Percentiles rank a stretch among this genome's conserved stretches.
phyloP scores from a whole-genome alignment of 1,284 basidiomycete species.

The Malassezia sp. region DNA sequence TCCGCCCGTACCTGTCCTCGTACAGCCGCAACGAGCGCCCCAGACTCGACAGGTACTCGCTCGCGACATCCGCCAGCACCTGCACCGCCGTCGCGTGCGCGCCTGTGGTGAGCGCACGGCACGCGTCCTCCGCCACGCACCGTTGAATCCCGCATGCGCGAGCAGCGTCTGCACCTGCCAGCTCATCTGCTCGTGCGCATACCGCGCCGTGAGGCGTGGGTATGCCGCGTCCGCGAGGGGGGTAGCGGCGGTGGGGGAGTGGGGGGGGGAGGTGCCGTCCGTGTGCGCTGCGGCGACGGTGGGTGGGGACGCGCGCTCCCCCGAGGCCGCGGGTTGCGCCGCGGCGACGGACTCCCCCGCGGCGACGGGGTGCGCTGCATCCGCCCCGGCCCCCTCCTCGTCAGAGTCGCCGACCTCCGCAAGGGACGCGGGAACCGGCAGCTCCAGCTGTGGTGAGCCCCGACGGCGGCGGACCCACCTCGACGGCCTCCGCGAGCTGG shows the following conservation, averaged over 20 bases:
- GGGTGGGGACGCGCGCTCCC: background rate
- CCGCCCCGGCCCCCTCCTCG: constrained; percentile 20
- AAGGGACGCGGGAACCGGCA: constrained; percentile 35
- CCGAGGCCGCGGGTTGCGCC: background rate
- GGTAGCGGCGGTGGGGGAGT: background rate
- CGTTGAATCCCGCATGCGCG: constrained; percentile 42
- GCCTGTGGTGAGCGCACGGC: too few relatives aligned
- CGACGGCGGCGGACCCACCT: too few relatives aligned
- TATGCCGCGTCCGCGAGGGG: background rate
- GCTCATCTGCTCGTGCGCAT: constrained; percentile 20
- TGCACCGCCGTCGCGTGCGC: constrained; percentile 55
- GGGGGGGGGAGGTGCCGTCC: background rate
- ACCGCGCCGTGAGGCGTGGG: constrained; percentile 11
- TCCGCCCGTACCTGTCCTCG: constrained; percentile 64
- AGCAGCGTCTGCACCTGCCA: constrained; percentile 29
- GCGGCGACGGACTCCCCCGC: background rate
- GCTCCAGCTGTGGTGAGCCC: too few relatives aligned
- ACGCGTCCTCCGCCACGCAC: too few relatives aligned
- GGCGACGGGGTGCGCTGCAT: background rate
- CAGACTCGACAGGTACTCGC: constrained; percentile 72
- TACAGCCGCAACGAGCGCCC: constrained; percentile 73
- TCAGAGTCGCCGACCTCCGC: constrained; percentile 29
- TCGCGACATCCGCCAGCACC: constrained; percentile 65
- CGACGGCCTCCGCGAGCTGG: constrained; percentile 28
- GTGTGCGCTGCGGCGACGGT: background rate